Evolutionary conservation across 352 stramenopile species (phyloP), one percentile per base, ranked within the genome.

Genomic region (Sclerospora graminicola): DNA sequence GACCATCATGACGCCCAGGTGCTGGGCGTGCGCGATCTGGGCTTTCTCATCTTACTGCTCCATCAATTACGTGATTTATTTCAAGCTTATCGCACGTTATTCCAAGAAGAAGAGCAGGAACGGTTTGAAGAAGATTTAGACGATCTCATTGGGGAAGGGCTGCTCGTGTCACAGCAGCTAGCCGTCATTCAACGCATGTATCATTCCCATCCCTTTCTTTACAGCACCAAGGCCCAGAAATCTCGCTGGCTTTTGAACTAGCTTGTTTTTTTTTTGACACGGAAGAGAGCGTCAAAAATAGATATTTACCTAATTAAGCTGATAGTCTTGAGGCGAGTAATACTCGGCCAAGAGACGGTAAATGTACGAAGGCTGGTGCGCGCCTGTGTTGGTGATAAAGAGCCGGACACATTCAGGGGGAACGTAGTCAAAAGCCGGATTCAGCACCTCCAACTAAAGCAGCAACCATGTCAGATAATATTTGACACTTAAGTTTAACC

Each of bases 291-390:
- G n/a, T n/a, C n/a, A n/a, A n/a, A n/a, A n/a, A n/a, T n/a, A n/a
- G n/a, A n/a, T n/a, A n/a, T 26, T 26, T 47, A 50, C 46, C 59
- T 82, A 89, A 41, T 59, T 73, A 13, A 93, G 65, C 55, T 89
- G 76, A 54, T 93, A 97, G 72, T 98, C 95, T 54, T 98, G 90
- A 33, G 77, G 89, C 54, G 97, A 95, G 71, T 98, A 99, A 57
- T 98, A 98, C 63, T 99, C 96, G 18, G 89, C 85, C n/a, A 99
- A 70, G 49, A 98, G 66, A 36, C 96, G 81, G 64, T 99, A 99
- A 46, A 99, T 97, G 65, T 98, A 99, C 32, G 89, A 98, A 16
- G 96, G 94, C 64, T 98, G 94, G 56, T 98, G 94, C n/a, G 89
- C 90, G 29, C 95, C 96, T 4, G 95, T 97, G 66, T 99, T 98